Evolutionary conservation across 306 rosid species (phyloP), one percentile per base, ranked within the genome.

Genomic region (Trifolium repens): DNA sequence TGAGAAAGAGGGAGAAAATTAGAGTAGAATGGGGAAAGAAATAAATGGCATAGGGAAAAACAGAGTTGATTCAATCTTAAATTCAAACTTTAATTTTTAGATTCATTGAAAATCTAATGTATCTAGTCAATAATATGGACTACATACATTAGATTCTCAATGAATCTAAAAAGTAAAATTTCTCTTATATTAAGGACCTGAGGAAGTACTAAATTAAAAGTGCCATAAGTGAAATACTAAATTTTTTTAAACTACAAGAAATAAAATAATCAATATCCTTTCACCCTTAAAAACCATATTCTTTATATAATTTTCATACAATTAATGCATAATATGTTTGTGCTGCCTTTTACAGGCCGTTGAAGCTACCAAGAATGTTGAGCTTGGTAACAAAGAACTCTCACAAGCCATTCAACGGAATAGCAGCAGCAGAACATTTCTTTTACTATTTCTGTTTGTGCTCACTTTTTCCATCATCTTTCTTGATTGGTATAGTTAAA

Each of bases 401-500:
- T 79, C 96, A 47, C 92, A 94, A 78, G 97, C 99, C 65, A 85
- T 94, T 83, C 88, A 85, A 78, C 65, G 97, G 82, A 94, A 91
- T 81, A 89, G 85, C 80, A 80, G 97, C 82, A 91, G 97, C 89
- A 84, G 98, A 83, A 94, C 97, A 64, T 94, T 90, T 81, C 96
- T 94, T 78, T 39, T 94, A 61, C 96, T 94, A 37, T 91, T 94
- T 81, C 81, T 94, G 5, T 89, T 91, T 87, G 97, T 89, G 60
- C 91, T 91, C 67, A 92, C 93, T 2, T 90, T 94, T 82, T 92
- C 97, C 2, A 49, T 92, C 75, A 66, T 94, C 65, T 94, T 94
- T 83, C 99, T 92, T 78, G 97, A 94, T 86, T 92, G 97, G 97
- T 94, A 94, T 76, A 87, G 93, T 80, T 92, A 62, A 89, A 52